Evolutionary conservation across 2,329 filamentous ascomycete species (phyloP).

Genomic region (Pezicula neosporulosa): DNA sequence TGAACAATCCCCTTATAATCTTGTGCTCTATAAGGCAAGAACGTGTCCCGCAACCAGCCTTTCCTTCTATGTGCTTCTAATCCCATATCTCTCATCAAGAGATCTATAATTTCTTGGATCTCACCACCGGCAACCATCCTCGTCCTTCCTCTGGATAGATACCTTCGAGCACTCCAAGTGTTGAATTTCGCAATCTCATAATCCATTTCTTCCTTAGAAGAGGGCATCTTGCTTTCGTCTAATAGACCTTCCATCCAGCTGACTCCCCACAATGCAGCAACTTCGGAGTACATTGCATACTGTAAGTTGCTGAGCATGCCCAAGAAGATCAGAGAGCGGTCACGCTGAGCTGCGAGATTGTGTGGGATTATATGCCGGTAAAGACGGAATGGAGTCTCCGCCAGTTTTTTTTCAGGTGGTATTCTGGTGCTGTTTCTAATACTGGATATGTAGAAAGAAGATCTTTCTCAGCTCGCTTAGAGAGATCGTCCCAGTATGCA

Average conservation of each 20-base stretch:
- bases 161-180: conserved; percentile 8
- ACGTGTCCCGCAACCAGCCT: conserved; percentile 1
- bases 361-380: conserved; percentile 11
- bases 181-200: conserved; percentile 10
- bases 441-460: conserved; percentile 1
- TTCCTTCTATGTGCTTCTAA: conserved; percentile 3
- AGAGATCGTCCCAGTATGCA: conserved; percentile 3
- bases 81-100: conserved; percentile 7
- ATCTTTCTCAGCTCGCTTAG: background rate
- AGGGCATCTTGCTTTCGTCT: background rate
- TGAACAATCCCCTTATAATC: conserved; percentile 10
- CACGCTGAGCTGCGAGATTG: conserved; percentile 5
- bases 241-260: conserved; percentile 10
- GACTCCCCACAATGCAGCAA: conserved; percentile 9
- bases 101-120: conserved; percentile 7
- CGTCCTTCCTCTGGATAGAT: conserved; percentile 3
- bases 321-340: conserved; percentile 10
- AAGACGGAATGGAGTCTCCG: conserved; percentile 8
- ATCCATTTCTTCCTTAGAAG: conserved; percentile 8
- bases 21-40: conserved; percentile 1
- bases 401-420: background rate
- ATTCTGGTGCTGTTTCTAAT: conserved; percentile 5
- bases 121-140: conserved; percentile 8
- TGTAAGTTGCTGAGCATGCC: conserved; percentile 7
- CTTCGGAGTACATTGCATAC: conserved; percentile 8